These are phyloP conservation scores for Candida ficus DNA, from an alignment of 805 yeast genomes.

Conservation along the genomic window DNA sequence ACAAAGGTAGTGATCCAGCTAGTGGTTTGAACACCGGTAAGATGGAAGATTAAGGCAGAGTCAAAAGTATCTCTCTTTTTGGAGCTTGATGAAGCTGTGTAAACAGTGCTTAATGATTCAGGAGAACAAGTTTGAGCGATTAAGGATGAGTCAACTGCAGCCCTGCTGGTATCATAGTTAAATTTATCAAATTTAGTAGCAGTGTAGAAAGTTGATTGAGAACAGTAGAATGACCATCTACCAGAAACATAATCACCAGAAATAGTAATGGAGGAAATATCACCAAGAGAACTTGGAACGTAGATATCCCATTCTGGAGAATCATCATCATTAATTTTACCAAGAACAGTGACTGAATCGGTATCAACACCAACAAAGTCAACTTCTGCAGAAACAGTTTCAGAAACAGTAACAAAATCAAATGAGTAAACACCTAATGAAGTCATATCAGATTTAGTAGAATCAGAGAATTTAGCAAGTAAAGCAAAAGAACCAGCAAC, in stretches of 20 bases:
- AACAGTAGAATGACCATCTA: constrained; percentile 2
- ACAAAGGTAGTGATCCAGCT: too few relatives aligned
- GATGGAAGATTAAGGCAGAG: neutral
- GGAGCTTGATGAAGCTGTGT: too few relatives aligned
- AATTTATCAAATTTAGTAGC: constrained; percentile 2
- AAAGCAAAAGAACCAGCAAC: too few relatives aligned
- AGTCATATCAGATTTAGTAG: too few relatives aligned
- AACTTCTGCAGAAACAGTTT: too few relatives aligned
- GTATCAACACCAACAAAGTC: neutral
- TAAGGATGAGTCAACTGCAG: neutral
- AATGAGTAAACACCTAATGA: too few relatives aligned
- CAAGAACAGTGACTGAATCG: neutral
- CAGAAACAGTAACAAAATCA: too few relatives aligned
- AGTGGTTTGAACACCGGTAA: too few relatives aligned
- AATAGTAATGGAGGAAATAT: neutral
- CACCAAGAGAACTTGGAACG: constrained; percentile 5
- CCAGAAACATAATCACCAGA: neutral
- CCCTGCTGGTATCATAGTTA: neutral
- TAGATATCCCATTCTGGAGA: constrained; percentile 4
- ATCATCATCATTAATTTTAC: neutral
- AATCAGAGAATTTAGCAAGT: too few relatives aligned
- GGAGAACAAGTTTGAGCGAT: neutral
- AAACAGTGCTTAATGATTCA: neutral
- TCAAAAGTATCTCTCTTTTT: neutral
- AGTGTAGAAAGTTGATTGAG: neutral